phyloP scores from a whole-genome alignment of 805 yeast genomes.

The Danielia reshetovae region DNA sequence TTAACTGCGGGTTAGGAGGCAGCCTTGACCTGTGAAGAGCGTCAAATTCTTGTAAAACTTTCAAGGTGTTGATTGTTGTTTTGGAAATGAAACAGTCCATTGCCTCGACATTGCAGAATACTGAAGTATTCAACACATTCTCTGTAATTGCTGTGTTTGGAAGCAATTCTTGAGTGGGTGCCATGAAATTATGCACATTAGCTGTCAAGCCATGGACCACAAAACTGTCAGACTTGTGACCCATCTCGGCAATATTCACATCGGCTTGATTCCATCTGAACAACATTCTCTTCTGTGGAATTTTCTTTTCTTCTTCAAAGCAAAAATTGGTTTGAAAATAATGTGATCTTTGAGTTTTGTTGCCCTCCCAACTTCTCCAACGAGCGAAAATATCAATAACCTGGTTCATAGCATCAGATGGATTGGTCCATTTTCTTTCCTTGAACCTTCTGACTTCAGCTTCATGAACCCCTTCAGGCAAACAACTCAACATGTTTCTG shows the following conservation, averaged over 20 bases:
- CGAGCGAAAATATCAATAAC: conserved; percentile 58
- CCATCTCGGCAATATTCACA: neutral
- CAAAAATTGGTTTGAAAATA: conserved; percentile 38
- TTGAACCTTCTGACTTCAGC: conserved; percentile 29
- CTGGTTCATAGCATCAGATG: conserved; percentile 48
- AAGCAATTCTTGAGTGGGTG: neutral
- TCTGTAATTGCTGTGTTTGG: neutral
- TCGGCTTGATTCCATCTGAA: neutral
- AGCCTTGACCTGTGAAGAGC: no score
- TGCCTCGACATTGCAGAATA: neutral
- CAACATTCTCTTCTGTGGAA: neutral
- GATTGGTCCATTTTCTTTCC: conserved; percentile 38
- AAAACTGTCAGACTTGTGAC: neutral
- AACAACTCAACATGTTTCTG: conserved; percentile 61
- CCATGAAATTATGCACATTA: neutral
- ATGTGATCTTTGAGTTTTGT: conserved; percentile 53
- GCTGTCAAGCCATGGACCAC: neutral
- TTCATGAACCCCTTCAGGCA: conserved; percentile 43
- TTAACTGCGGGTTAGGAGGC: neutral
- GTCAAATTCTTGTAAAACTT: neutral
- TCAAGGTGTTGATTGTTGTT: neutral
- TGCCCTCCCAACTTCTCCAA: conserved; percentile 94
- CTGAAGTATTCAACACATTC: neutral
- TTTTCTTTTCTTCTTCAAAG: neutral
- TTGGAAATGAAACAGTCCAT: neutral